These are phyloP conservation scores for Benincasa hispida DNA, from an alignment of 306 rosid genomes.

Conservation along the genomic window DNA sequence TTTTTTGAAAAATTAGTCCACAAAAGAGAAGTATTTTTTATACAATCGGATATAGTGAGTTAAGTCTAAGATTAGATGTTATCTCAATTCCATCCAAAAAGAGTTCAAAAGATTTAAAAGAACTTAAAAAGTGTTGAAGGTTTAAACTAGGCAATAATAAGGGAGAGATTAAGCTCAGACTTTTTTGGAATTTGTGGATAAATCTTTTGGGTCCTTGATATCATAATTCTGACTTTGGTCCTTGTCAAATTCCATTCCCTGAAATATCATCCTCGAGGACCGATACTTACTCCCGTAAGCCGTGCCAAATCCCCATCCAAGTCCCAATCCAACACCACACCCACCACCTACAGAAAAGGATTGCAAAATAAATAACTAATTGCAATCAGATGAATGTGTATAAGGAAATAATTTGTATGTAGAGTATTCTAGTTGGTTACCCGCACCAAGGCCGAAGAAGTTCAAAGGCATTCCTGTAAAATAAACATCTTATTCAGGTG, in stretches of 20 bases:
- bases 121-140: not conserved
- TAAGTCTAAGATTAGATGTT: not conserved
- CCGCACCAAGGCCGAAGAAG: conserved; percentile 83
- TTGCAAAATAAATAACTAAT: not conserved
- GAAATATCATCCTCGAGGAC: conserved; percentile 49
- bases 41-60: not conserved
- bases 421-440: conserved; percentile 24
- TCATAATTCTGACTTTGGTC: conserved; percentile 19
- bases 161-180: conserved; percentile 8
- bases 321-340: conserved; percentile 95
- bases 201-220: conserved; percentile 11
- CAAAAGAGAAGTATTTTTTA: not conserved
- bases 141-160: not conserved
- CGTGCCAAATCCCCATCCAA: conserved; percentile 97
- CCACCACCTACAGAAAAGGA: conserved; percentile 69
- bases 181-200: conserved; percentile 24
- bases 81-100: not conserved
- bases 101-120: not conserved
- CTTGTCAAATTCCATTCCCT: conserved; percentile 58
- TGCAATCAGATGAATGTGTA: not conserved
- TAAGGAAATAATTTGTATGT: not conserved
- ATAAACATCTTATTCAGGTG: conserved; percentile 13
- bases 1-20: not conserved
- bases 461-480: conserved; percentile 78
- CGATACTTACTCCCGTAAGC: conserved; percentile 83